Evolutionary conservation across 495 filamentous ascomycete species (phyloP).

Genomic region (Xylaria bambusicola): DNA sequence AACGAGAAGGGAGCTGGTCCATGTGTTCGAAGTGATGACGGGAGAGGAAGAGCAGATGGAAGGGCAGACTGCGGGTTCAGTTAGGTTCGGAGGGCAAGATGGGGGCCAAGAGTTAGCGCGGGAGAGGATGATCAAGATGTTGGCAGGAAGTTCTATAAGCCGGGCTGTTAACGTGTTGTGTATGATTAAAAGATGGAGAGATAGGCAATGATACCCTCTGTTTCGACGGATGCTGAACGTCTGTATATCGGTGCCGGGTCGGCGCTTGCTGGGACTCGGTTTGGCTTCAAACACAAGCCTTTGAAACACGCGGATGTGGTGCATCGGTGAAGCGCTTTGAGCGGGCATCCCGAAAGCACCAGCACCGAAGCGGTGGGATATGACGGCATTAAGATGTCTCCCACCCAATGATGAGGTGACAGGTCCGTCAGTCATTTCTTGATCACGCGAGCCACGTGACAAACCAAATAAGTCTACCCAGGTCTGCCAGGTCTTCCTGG

Average conservation of each 20-base stretch:
- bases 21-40: not conserved
- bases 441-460: not conserved
- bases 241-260: not conserved
- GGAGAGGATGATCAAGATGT: not conserved
- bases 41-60: conserved; percentile 10
- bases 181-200: conserved; percentile 32
- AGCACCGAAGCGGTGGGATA: too few relatives aligned
- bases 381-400: too few relatives aligned
- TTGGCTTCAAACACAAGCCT: too few relatives aligned
- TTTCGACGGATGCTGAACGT: conserved; percentile 19
- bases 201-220: conserved; percentile 40
- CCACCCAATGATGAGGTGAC: too few relatives aligned
- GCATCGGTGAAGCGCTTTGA: not conserved
- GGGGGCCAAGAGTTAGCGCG: not conserved
- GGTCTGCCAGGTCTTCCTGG: too few relatives aligned
- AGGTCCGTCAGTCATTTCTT: not conserved
- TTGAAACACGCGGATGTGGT: not conserved
- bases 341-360: too few relatives aligned
- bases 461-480: not conserved
- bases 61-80: not conserved
- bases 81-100: not conserved
- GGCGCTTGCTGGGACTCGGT: too few relatives aligned
- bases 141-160: conserved; percentile 5
- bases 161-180: conserved; percentile 15
- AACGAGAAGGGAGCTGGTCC: not conserved